Evolutionary conservation across 768 basidiomycete species (phyloP), one percentile per base, ranked within the genome.

Genomic region (Podaxis mareebaensis): DNA sequence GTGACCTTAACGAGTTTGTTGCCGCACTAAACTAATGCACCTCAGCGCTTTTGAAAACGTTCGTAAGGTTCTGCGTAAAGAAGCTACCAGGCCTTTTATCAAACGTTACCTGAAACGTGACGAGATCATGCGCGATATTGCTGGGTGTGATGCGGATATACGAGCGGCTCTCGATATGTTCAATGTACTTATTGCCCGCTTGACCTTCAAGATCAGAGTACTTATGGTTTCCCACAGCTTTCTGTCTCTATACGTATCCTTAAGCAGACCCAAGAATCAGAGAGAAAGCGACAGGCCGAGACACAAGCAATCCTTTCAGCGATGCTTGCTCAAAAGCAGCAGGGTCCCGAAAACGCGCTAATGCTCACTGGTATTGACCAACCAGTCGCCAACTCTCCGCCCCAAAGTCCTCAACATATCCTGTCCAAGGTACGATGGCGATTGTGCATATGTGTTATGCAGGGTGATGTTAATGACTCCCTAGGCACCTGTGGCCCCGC

Each of bases 51-150:
- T 68, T 30, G 48, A 46, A 4, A 17, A 30, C 20, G 60, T 68
- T 48, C 59, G 53, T 10, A 46, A 48, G 24, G 61, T 66, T 26
- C 17, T 63, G 39, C 17, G 56, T 44, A 69, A 75, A 89, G 49
- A 83, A 82, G 67, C 79, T 83, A 39, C 85, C 85, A 33, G 90
- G 1, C 89, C 92, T 0, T 93, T 92, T 76, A 74, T 94, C 66
- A 91, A 91, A 72, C 81, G 91, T 3, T 93, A 91, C 69, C 79
- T 94, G 52, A 86, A 87, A 70, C 83, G 90, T 40, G 87, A 90
- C 46, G 89, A 90, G 64, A 85, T 85, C 28, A 69, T 76, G 17
- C 72, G 76, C 4, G 79, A 81, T 36, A 67, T 72, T 26, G 38
- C 55, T 36, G 65, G 59, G 15, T 72, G 71, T 28, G 67, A 72